A percentile compares a stretch with the other conserved stretches of the same genome.
Evolutionary conservation across 345 rosid species (phyloP).

Genomic region (Populus alba): DNA sequence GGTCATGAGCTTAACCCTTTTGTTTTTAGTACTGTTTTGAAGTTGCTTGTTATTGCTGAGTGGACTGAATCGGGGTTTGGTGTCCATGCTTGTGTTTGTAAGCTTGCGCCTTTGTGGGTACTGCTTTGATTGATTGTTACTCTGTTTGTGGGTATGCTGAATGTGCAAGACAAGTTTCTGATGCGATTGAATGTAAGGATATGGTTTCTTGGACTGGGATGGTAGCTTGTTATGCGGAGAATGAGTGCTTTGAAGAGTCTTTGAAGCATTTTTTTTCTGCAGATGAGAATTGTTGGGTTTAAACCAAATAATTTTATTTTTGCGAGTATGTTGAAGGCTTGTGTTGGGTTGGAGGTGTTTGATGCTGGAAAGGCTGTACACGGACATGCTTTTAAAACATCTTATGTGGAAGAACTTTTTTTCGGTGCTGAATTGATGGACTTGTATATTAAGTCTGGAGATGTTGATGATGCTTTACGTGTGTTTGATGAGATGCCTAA

Average conservation of each 20-base stretch:
- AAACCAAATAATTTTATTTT: conserved; percentile 64
- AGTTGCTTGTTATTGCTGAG: conserved; percentile 50
- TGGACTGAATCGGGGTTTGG: conserved; percentile 43
- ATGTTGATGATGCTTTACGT: conserved; percentile 40
- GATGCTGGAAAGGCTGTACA: conserved; percentile 57
- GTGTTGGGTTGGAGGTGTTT: conserved; percentile 54
- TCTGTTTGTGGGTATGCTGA: conserved; percentile 52
- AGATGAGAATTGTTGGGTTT: conserved; percentile 61
- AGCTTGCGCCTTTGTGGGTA: conserved; percentile 83
- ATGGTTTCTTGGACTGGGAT: conserved; percentile 87
- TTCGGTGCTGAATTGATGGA: conserved; percentile 74
- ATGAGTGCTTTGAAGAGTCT: conserved; percentile 53
- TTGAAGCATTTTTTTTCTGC: conserved; percentile 34
- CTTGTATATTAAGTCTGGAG: conserved; percentile 48
- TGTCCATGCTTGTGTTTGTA: conserved; percentile 61
- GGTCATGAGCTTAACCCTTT: conserved; percentile 78
- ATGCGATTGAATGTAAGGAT: conserved; percentile 59
- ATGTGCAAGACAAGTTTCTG: conserved; percentile 55
- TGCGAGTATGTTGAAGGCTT: conserved; percentile 66
- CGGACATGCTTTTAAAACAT: conserved; percentile 56
- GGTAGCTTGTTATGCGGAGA: conserved; percentile 68
- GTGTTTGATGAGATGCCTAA: conserved; percentile 76
- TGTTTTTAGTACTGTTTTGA: conserved; percentile 67
- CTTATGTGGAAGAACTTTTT: conserved; percentile 51
- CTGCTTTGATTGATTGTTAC: conserved; percentile 72